phyloP scores from a whole-genome alignment of 1,139 yeast species.

The Taphrina populina region DNA sequence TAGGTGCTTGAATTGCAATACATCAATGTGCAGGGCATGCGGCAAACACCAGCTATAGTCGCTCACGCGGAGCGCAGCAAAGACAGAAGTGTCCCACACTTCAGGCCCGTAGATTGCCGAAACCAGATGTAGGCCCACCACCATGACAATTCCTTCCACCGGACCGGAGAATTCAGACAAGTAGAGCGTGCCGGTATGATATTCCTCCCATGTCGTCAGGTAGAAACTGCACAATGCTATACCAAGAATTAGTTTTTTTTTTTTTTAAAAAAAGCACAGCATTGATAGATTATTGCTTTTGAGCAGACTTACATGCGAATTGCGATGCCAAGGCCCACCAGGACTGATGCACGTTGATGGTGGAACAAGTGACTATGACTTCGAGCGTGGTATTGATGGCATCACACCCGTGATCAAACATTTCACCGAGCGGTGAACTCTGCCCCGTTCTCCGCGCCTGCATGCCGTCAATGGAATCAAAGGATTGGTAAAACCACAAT shows the following conservation, averaged over 20 bases:
- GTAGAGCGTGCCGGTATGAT: slow-evolving; percentile 61
- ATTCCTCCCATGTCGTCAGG: slow-evolving; percentile 65
- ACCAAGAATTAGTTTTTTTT: no score
- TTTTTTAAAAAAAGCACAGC: no score
- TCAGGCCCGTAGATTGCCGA: slow-evolving; percentile 64
- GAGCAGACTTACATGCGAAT: slow-evolving; percentile 39
- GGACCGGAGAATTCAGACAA: slow-evolving; percentile 73
- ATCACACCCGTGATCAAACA: slow-evolving; percentile 73
- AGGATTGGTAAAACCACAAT: slow-evolving; percentile 73
- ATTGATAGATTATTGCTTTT: no score
- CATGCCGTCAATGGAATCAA: slow-evolving; percentile 83
- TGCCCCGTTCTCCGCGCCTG: slow-evolving; percentile 66
- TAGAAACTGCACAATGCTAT: slow-evolving; percentile 33
- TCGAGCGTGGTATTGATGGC: slow-evolving; percentile 60
- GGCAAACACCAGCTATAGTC: slow-evolving; percentile 9
- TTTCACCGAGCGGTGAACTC: slow-evolving; percentile 74
- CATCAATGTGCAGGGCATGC: background rate
- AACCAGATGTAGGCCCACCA: slow-evolving; percentile 54
- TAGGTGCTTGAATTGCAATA: slow-evolving; percentile 18
- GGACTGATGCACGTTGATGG: slow-evolving; percentile 28
- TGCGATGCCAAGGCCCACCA: slow-evolving; percentile 34
- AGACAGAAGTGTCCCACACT: slow-evolving; percentile 52
- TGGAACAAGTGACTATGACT: slow-evolving; percentile 27
- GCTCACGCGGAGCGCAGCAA: slow-evolving; percentile 38
- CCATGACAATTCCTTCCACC: slow-evolving; percentile 72